Conservation (phyloP, 2,329 filamentous ascomycete genomes). For the Cytospora chrysosperma region DNA sequence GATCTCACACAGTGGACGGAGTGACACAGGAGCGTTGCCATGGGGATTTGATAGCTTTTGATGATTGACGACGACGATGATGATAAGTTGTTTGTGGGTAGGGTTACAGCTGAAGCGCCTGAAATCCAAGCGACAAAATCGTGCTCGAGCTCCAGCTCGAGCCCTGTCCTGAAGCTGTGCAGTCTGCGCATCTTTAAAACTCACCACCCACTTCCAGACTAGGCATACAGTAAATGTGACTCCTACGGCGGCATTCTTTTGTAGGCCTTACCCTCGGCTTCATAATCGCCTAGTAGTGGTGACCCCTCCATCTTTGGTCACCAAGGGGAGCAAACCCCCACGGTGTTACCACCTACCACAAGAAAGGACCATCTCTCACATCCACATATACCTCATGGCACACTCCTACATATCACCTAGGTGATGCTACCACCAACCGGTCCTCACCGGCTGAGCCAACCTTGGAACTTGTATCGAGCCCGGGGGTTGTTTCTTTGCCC, state of each 20-base stretch:
- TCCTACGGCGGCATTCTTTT: too few species aligned
- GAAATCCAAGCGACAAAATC: neutral
- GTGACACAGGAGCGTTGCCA: neutral
- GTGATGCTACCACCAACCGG: too few species aligned
- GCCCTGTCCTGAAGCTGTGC: neutral
- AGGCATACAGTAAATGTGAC: too few species aligned
- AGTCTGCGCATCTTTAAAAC: neutral
- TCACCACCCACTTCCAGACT: neutral
- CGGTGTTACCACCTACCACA: neutral
- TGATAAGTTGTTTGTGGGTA: neutral
- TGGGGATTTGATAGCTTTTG: neutral
- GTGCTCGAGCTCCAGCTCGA: neutral
- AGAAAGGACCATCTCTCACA: neutral
- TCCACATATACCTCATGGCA: too few species aligned
- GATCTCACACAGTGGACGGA: neutral
- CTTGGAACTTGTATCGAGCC: neutral
- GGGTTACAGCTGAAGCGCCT: neutral
- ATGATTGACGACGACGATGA: neutral
- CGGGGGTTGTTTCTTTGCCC: neutral
- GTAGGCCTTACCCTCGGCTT: too few species aligned
- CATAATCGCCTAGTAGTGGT: too few species aligned
- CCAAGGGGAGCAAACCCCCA: too few species aligned
- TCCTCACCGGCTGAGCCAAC: neutral
- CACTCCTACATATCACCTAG: too few species aligned
- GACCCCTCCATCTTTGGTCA: too few species aligned